These are phyloP conservation scores for Coemansia sp. DNA, from an alignment of 371 early-diverging fungal species.

Conservation along the genomic window DNA sequence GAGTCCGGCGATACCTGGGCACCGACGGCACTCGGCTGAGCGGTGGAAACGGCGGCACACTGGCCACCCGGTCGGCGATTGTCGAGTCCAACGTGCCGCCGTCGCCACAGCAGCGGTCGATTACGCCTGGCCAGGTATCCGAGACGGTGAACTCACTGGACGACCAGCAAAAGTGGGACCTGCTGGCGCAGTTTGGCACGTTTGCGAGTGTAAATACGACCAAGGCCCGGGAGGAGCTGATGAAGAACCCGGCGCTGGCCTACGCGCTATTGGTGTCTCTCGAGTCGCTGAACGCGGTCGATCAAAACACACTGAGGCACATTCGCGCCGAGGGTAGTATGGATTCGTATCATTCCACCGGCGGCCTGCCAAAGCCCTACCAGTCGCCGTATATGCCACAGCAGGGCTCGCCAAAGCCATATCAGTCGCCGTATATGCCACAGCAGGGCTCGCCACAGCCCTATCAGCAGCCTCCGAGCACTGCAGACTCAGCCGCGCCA, in stretches of 20 bases:
- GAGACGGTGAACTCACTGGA: constrained; percentile 12
- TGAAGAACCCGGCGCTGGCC: constrained; percentile 59
- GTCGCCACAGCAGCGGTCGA: constrained; percentile 5
- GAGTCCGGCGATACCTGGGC: constrained; percentile 29
- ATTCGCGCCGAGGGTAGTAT: constrained; percentile 21
- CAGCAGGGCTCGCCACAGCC: constrained; percentile 1
- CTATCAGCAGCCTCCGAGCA: neutral
- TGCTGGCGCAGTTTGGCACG: constrained; percentile 52
- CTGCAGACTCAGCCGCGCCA: neutral
- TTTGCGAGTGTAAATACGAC: constrained; percentile 53
- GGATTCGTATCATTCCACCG: constrained; percentile 3
- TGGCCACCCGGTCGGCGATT: constrained; percentile 6
- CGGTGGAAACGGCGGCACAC: constrained; percentile 13
- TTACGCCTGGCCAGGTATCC: constrained; percentile 10
- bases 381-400: neutral
- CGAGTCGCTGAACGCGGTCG: constrained; percentile 17
- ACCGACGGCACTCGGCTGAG: constrained; percentile 31
- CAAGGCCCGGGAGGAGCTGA: constrained; percentile 55
- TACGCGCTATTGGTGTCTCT: constrained; percentile 56
- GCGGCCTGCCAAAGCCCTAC: neutral
- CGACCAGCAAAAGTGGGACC: constrained; percentile 49
- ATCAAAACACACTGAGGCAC: neutral
- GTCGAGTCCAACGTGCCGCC: constrained; percentile 1
- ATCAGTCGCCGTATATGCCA: constrained; percentile 8
- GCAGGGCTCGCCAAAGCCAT: neutral